Evolutionary conservation across 257 asterid genomes (phyloP).

Genomic region (Hygrophila difformis): DNA sequence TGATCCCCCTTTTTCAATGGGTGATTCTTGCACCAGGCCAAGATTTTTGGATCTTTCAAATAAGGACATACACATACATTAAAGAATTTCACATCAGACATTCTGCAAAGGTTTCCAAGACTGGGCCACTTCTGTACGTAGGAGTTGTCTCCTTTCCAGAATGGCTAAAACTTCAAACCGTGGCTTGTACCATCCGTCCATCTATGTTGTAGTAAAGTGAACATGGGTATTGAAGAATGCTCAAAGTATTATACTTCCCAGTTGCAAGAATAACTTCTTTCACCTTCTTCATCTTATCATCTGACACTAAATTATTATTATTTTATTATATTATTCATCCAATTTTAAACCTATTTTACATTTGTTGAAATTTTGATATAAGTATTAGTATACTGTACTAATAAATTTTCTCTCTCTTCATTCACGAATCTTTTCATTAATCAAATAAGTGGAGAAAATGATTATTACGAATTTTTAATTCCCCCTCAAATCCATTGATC

Average conservation of each 20-base stretch:
- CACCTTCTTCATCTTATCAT: constrained; percentile 17
- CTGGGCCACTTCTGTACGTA: constrained; percentile 21
- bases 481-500: too few species aligned
- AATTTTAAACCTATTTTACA: too few species aligned
- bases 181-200: constrained; percentile 26
- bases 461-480: too few species aligned
- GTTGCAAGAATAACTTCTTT: constrained; percentile 20
- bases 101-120: neutral
- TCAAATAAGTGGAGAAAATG: too few species aligned
- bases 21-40: neutral
- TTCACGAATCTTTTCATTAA: too few species aligned
- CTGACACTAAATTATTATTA: constrained; percentile 15
- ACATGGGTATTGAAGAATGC: constrained; percentile 16
- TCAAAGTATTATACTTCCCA: constrained; percentile 16
- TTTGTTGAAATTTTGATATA: too few species aligned
- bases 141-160: constrained; percentile 17
- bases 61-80: constrained; percentile 20
- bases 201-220: constrained; percentile 24
- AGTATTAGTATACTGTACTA: too few species aligned
- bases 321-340: too few species aligned
- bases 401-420: too few species aligned
- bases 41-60: neutral
- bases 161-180: constrained; percentile 18
- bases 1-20: neutral
- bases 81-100: constrained; percentile 9